A percentile compares a stretch with the other conserved stretches of the same genome.
phyloP scores from a whole-genome alignment of 129 eudicot species.

The Solidago caesia region DNA sequence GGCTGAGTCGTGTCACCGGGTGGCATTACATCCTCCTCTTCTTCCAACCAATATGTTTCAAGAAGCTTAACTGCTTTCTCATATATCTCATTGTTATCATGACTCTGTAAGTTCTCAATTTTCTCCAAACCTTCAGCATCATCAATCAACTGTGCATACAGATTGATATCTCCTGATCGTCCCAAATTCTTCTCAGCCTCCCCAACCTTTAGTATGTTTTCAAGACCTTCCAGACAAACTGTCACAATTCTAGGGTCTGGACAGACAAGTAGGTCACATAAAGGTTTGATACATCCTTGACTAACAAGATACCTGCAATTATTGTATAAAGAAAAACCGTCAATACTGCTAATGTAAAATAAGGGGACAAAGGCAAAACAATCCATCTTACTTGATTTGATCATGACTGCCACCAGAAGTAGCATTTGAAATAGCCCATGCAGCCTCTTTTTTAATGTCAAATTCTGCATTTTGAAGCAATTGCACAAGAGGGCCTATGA shows the following conservation, averaged over 20 bases:
- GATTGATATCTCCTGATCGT: conserved; percentile 49
- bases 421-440: conserved; percentile 95
- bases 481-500: conserved; percentile 66
- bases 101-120: conserved; percentile 73
- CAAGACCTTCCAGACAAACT: conserved; percentile 84
- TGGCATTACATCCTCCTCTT: conserved; percentile 60
- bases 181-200: conserved; percentile 74
- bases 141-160: conserved; percentile 74
- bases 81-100: conserved; percentile 81
- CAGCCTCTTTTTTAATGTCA: conserved; percentile 91
- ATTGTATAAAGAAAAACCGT: background rate
- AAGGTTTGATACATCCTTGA: conserved; percentile 70
- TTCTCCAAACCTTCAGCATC: conserved; percentile 87
- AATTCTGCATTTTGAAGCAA: conserved; percentile 87
- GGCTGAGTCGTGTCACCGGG: conserved; percentile 48
- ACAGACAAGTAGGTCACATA: conserved; percentile 75
- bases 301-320: conserved; percentile 68
- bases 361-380: background rate
- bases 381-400: conserved; percentile 62
- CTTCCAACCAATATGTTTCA: conserved; percentile 87
- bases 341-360: background rate
- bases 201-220: conserved; percentile 76
- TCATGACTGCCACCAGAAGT: conserved; percentile 92
- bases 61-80: conserved; percentile 82
- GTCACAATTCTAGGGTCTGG: conserved; percentile 88